phyloP scores from a whole-genome alignment of 2,329 filamentous ascomycete genomes.

The Aspergillus novofumigatus region DNA sequence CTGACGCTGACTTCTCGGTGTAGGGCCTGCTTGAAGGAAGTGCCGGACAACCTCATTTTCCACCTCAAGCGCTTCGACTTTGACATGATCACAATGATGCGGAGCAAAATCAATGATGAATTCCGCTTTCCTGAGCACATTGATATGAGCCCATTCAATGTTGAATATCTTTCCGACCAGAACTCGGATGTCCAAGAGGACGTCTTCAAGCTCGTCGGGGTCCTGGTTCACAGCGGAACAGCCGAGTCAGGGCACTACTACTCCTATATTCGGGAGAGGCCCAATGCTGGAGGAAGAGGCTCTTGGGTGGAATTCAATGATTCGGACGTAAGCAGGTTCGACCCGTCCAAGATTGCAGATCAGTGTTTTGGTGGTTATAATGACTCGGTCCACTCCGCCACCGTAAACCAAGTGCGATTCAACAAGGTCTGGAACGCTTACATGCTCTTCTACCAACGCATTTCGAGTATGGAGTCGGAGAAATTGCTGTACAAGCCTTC shows the following conservation, averaged over 20 bases:
- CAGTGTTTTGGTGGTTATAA: constrained; percentile 76
- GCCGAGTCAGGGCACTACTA: constrained; percentile 97
- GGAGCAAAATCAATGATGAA: constrained; percentile 92
- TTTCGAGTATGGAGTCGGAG: constrained; percentile 58
- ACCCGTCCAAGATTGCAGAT: constrained; percentile 66
- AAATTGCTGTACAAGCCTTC: constrained; percentile 45
- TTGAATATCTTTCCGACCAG: constrained; percentile 72
- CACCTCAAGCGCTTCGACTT: constrained; percentile 67
- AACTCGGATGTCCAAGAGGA: constrained; percentile 59
- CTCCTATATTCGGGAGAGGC: constrained; percentile 83
- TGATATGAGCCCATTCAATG: constrained; percentile 84
- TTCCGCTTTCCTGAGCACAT: constrained; percentile 83
- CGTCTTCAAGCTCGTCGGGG: constrained; percentile 87
- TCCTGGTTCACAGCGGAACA: constrained; percentile 88
- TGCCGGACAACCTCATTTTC: constrained; percentile 92
- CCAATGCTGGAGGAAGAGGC: constrained; percentile 45
- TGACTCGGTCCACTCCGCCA: constrained; percentile 47
- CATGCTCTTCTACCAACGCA: constrained; percentile 94
- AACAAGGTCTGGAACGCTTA: constrained; percentile 83
- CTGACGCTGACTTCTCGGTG: constrained; percentile 11
- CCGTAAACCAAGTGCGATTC: constrained; percentile 44
- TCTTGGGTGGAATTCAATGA: constrained; percentile 95
- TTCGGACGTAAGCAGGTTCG: constrained; percentile 71
- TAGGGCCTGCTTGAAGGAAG: constrained; percentile 83
- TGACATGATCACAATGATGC: constrained; percentile 61